Base-by-base conservation (phyloP, 2,329 filamentous ascomycete genomes). In the Trichoderma oligosporum region DNA sequence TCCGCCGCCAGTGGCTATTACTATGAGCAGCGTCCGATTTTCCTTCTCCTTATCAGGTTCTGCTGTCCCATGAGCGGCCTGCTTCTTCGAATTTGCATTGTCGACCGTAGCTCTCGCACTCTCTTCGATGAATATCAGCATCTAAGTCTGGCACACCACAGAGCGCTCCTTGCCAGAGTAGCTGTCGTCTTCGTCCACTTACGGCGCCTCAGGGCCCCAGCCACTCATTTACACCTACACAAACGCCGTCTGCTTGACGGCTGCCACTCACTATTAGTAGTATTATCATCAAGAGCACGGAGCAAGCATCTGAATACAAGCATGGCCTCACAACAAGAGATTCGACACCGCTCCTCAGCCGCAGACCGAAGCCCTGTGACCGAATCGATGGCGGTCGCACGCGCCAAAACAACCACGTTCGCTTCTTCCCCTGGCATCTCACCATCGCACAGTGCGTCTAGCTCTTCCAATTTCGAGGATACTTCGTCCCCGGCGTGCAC, bases 71-170 rank as follows among this genome's bases (percentile, higher is more conserved):
- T 81, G 78, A 78, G 74, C 66, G 71, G 70, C 65, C 74, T 74
- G 66, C 72, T 78, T 60, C 66, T 79, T 58, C 71, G 73, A 68
- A 70, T 78, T 62, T 80, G 78, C 68, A 73, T 74, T 66, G 68
- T 73, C 63, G 74, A 77, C 68, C 73, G 75, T 65, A 76, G 71
- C 66, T 74, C 75, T 64, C 71, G 70, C 69, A 65, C 73, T 68
- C 70, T 79, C 66, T 70, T 76, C 62, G 66, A 78, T 71, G 74
- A 79, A 62, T 70, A 74, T 59, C 70, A 70, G 62, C 73, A 73
- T 61, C 66, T 77, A 62, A 72, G 71, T 59, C 71, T 67, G 61
- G 61, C 64, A 63, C 66, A 73, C 62, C 63, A 72, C 66, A 75
- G 72, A 72, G 73, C 74, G 60, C 67, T 75, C 65, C 71, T 72